phyloP scores from a whole-genome alignment of 148 eudicot species.

The Pharnaceum exiguum region DNA sequence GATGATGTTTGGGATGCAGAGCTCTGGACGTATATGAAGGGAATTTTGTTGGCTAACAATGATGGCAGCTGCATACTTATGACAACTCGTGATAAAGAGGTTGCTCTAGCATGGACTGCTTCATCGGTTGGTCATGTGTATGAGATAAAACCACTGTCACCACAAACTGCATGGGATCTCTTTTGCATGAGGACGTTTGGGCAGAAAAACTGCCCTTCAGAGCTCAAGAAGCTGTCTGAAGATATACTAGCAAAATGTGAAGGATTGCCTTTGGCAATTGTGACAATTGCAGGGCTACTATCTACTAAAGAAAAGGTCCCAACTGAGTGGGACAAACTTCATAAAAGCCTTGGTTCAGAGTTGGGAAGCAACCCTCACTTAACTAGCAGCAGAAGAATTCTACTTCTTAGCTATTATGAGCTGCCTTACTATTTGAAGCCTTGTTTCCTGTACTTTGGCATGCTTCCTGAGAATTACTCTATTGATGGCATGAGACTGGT shows the following conservation, averaged over 20 bases:
- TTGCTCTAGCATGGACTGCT: not conserved
- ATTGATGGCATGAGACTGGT: slow-evolving; percentile 1
- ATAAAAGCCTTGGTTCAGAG: slow-evolving; percentile 1
- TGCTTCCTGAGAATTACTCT: slow-evolving; percentile 16
- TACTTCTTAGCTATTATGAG: slow-evolving; percentile 9
- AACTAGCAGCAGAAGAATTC: not conserved
- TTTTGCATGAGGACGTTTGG: not conserved
- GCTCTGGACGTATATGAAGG: not conserved
- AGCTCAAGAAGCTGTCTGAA: not conserved
- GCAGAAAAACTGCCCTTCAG: not conserved
- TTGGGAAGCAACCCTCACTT: slow-evolving; percentile 9
- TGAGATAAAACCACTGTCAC: not conserved
- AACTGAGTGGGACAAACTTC: slow-evolving; percentile 4
- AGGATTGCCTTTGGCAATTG: slow-evolving; percentile 16
- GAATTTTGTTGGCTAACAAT: not conserved
- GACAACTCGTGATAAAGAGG: not conserved
- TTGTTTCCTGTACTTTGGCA: slow-evolving; percentile 11
- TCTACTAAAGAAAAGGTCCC: slow-evolving; percentile 1
- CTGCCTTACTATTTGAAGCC: slow-evolving; percentile 10
- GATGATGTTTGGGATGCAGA: slow-evolving; percentile 4
- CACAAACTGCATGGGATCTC: not conserved
- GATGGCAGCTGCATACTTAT: slow-evolving; percentile 1
- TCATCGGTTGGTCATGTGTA: not conserved
- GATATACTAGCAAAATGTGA: not conserved
- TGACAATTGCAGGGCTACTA: slow-evolving; percentile 7